Conservation (phyloP, 768 basidiomycete species). For the Rhodotorula paludigena region DNA sequence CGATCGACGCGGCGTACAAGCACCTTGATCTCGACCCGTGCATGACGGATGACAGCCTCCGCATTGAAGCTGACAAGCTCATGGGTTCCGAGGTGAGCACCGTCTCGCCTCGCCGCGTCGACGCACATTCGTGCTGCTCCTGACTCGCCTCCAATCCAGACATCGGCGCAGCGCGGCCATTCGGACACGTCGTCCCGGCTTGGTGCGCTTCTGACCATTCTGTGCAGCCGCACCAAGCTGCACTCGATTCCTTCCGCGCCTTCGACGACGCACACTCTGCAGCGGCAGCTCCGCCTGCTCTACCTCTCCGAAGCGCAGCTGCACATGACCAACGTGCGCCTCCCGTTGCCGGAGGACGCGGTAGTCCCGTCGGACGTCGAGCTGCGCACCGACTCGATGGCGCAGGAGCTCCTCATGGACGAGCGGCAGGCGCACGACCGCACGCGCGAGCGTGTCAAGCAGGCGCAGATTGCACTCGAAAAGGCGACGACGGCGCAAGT, state of each 20-base stretch:
- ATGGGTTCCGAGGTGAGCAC: constrained; percentile 1
- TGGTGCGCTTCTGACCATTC: constrained; percentile 2
- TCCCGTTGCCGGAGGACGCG: neutral
- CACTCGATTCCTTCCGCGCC: no score
- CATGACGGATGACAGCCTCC: neutral
- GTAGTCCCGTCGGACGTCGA: constrained; percentile 10
- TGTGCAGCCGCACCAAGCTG: neutral
- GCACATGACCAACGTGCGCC: neutral
- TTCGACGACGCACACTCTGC: neutral
- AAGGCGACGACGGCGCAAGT: neutral
- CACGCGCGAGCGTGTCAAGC: neutral
- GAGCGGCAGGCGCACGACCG: neutral
- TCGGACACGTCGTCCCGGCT: constrained; percentile 3
- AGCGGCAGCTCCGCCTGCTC: neutral
- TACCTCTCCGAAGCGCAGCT: constrained; percentile 16
- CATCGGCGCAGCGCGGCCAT: neutral
- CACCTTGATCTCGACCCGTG: neutral
- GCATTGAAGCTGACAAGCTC: constrained; percentile 1
- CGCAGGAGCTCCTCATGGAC: neutral
- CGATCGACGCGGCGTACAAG: neutral
- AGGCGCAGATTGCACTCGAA: neutral
- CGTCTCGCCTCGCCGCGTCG: neutral
- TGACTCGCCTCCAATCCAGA: neutral
- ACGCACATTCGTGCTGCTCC: no score
- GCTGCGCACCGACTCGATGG: constrained; percentile 1